phyloP scores from a whole-genome alignment of 2,329 filamentous ascomycete species.

The Dactylellina haptotyla region DNA sequence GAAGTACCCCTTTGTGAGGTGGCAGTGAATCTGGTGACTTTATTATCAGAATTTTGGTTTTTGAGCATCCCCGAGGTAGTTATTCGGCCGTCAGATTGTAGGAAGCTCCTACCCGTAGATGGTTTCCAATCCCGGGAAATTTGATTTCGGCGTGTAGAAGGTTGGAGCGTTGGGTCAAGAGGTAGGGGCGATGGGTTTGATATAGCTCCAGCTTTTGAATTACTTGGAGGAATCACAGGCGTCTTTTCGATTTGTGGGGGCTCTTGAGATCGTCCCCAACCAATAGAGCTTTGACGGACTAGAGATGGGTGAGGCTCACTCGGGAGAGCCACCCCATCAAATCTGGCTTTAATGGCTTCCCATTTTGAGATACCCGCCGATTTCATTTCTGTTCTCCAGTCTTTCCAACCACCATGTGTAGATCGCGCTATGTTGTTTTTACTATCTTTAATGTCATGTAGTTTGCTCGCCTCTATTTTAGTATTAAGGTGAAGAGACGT shows the following conservation, averaged over 20 bases:
- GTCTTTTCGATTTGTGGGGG: background rate
- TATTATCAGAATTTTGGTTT: background rate
- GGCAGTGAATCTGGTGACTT: too few species aligned
- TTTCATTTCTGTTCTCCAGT: constrained; percentile 44
- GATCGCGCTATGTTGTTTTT: constrained; percentile 8
- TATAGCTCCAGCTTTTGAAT: constrained; percentile 13
- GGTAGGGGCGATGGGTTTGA: constrained; percentile 40
- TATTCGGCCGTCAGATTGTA: background rate
- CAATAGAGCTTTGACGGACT: background rate
- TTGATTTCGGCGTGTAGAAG: background rate
- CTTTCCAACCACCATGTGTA: constrained; percentile 33
- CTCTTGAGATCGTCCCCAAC: constrained; percentile 19
- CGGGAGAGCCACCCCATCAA: background rate
- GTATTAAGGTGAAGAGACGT: constrained; percentile 7
- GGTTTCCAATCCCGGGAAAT: background rate
- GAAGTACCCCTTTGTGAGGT: too few species aligned
- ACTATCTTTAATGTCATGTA: constrained; percentile 10
- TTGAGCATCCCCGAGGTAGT: background rate
- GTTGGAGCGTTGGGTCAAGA: constrained; percentile 31
- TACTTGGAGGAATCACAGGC: background rate
- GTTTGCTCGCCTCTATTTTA: background rate
- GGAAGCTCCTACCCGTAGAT: background rate
- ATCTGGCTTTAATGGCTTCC: constrained; percentile 28
- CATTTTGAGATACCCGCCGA: constrained; percentile 32
- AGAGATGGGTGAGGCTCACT: background rate